Evolutionary conservation across 2,329 filamentous ascomycete genomes (phyloP).

Genomic region (Aureobasidium sp.): DNA sequence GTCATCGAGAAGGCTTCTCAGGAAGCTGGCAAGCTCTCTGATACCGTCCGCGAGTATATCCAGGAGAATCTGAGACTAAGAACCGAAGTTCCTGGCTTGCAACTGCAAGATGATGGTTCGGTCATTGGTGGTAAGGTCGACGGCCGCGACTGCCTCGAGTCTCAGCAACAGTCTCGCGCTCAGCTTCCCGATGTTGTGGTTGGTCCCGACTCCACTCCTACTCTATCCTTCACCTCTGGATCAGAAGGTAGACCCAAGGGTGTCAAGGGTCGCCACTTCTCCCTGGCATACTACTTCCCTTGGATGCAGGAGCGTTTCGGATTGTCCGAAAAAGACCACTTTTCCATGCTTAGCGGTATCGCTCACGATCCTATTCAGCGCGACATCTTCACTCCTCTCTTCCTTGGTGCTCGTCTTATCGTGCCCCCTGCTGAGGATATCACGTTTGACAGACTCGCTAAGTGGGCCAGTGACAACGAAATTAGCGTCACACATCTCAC

Average conservation of each 20-base stretch:
- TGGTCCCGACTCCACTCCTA: conserved; percentile 77
- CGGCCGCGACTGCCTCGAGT: conserved; percentile 59
- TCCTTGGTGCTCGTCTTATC: conserved; percentile 71
- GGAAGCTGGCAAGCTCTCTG: conserved; percentile 58
- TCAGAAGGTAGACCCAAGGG: conserved; percentile 76
- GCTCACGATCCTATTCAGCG: conserved; percentile 60
- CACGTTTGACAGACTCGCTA: conserved; percentile 72
- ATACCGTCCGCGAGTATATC: conserved; percentile 61
- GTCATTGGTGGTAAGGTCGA: conserved; percentile 62
- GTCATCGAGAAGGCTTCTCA: conserved; percentile 64
- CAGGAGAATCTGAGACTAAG: conserved; percentile 64
- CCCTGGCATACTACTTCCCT: conserved; percentile 75
- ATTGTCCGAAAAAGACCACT: conserved; percentile 63
- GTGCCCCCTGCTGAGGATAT: conserved; percentile 79
- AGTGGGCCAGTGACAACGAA: conserved; percentile 75
- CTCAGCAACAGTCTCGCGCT: conserved; percentile 45
- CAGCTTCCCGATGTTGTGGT: conserved; percentile 65
- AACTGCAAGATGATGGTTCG: conserved; percentile 62
- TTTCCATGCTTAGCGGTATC: conserved; percentile 80
- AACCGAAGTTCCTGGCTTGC: conserved; percentile 66
- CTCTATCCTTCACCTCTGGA: conserved; percentile 57
- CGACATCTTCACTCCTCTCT: conserved; percentile 87
- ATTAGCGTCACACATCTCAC: conserved; percentile 83
- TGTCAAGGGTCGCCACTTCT: conserved; percentile 81
- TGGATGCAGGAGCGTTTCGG: conserved; percentile 89